These are phyloP conservation scores for Ophiostoma montium DNA, from an alignment of 2,329 filamentous ascomycete species.

Conservation along the genomic window DNA sequence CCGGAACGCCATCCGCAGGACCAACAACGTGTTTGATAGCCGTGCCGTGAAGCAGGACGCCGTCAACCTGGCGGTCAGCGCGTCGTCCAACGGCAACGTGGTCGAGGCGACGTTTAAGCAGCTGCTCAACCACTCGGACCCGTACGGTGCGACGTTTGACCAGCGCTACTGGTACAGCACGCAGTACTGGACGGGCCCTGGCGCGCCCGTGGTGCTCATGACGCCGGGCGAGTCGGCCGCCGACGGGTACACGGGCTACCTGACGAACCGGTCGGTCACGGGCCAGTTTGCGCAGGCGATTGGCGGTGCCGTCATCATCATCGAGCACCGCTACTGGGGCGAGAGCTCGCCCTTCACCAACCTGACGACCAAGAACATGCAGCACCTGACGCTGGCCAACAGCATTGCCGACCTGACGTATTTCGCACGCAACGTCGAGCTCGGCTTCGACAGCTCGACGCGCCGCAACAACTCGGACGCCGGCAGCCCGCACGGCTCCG, in stretches of 20 bases:
- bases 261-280: slow-evolving; percentile 30
- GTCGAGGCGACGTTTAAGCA: slow-evolving; percentile 21
- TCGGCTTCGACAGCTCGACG: slow-evolving; percentile 32
- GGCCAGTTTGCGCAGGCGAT: slow-evolving; percentile 26
- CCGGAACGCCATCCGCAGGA: slow-evolving; percentile 1
- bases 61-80: background rate
- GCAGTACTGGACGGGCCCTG: slow-evolving; percentile 26
- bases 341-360: slow-evolving; percentile 23
- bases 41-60: background rate
- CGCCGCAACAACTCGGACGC: slow-evolving; percentile 14
- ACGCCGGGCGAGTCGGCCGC: slow-evolving; percentile 27
- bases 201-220: slow-evolving; percentile 26
- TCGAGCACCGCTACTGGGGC: slow-evolving; percentile 32
- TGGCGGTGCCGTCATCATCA: slow-evolving; percentile 25
- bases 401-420: slow-evolving; percentile 26
- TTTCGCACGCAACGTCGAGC: slow-evolving; percentile 28
- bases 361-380: slow-evolving; percentile 24
- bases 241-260: slow-evolving; percentile 27
- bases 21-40: slow-evolving; percentile 4
- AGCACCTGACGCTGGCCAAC: slow-evolving; percentile 27
- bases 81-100: background rate
- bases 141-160: slow-evolving; percentile 26
- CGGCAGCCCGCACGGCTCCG: slow-evolving; percentile 19
- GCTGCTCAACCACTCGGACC: slow-evolving; percentile 26
- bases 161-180: slow-evolving; percentile 28